These are phyloP conservation scores for Lentithecium fluviatile DNA, from an alignment of 495 filamentous ascomycete genomes.

Conservation along the genomic window DNA sequence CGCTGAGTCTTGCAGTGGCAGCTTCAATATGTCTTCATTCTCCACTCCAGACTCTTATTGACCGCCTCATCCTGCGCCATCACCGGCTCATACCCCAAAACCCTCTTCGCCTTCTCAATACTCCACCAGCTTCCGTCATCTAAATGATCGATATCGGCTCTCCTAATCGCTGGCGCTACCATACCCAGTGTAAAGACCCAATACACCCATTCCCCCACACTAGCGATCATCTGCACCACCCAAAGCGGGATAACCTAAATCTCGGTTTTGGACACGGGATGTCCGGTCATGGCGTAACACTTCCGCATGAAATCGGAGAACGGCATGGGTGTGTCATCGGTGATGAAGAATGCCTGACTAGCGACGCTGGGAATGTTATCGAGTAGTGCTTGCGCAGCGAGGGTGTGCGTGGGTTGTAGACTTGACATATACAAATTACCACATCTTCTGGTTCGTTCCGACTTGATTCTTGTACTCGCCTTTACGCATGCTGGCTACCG, in stretches of 20 bases:
- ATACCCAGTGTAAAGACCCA: constrained; percentile 32
- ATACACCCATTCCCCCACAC: constrained; percentile 33
- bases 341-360: constrained; percentile 40
- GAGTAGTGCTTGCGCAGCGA: constrained; percentile 15
- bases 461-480: constrained; percentile 37
- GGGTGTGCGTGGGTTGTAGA: constrained; percentile 19
- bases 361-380: constrained; percentile 4
- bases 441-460: constrained; percentile 38
- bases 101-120: constrained; percentile 38
- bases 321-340: constrained; percentile 29
- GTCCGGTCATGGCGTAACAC: constrained; percentile 33
- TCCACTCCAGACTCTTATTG: neutral
- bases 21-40: too few species aligned
- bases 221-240: constrained; percentile 30
- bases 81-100: constrained; percentile 38
- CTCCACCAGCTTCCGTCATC: constrained; percentile 29
- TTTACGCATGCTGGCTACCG: constrained; percentile 22
- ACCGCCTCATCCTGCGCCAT: constrained; percentile 35
- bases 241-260: constrained; percentile 32
- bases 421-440: constrained; percentile 12
- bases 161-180: constrained; percentile 30
- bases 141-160: constrained; percentile 31
- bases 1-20: too few species aligned
- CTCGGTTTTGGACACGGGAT: constrained; percentile 28
- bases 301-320: constrained; percentile 39